Evolutionary conservation across 2,329 filamentous ascomycete genomes (phyloP), one percentile per base, ranked within the genome.

Genomic region (Graphilbum ipis-grandicollis): DNA sequence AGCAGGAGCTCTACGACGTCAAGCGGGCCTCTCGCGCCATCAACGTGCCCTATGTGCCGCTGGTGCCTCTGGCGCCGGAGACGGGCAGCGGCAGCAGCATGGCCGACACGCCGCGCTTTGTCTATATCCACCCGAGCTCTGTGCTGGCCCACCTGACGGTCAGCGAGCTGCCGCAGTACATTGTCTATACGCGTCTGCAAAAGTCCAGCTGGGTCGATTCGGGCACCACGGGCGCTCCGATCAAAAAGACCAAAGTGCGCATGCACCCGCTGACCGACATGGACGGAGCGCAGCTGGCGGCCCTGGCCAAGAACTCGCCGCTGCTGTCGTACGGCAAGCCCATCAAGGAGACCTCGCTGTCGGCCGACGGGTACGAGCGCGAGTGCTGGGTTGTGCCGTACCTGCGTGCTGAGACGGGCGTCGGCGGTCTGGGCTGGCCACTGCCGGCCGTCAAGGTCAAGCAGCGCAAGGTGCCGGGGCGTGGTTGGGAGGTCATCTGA

Each of bases 201-300:
- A n/a, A n/a, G n/a, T n/a, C n/a, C n/a, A n/a, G n/a, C n/a, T n/a
- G n/a, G n/a, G n/a, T n/a, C n/a, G n/a, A n/a, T n/a, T n/a, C n/a
- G n/a, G n/a, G n/a, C n/a, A n/a, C n/a, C n/a, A n/a, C n/a, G n/a
- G n/a, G n/a, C n/a, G n/a, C n/a, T n/a, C n/a, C n/a, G n/a, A 65
- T 66, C 17, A 77, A 74, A 47, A 59, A 55, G 33, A 66, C 76
- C 15, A 84, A 80, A 57, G 85, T 84, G 22, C 64, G 90, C 31
- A 92, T 98, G 80, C 81, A 88, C 51, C 71, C 88, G 4, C 66
- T 98, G 17, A 88, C 85, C 3, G 73, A 86, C 21, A 63, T 93
- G 7, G 80, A 75, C 14, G 79, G 74, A 2, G 67, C 70, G 3
- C 81, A 92, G 52, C 66, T 98, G 6, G 72, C 80, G 4, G 74